phyloP scores from a whole-genome alignment of 2,329 filamentous ascomycete genomes.

The Venturia aucupariae region DNA sequence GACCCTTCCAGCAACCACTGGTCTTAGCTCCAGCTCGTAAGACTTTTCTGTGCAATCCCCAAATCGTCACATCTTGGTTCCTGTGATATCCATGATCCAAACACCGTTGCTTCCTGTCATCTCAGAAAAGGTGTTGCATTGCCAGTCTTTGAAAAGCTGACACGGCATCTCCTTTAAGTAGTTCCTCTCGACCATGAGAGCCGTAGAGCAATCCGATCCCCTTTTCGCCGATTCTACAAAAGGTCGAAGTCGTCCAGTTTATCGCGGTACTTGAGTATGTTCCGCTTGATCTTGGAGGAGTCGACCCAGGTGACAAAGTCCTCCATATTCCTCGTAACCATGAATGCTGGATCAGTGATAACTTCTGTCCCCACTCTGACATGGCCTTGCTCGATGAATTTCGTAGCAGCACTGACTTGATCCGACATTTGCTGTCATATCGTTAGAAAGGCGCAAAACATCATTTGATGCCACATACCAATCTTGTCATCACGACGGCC shows the following conservation, averaged over 20 bases:
- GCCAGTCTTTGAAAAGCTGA: neutral
- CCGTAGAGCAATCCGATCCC: neutral
- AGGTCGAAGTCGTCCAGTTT: constrained; percentile 95
- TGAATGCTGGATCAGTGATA: constrained; percentile 78
- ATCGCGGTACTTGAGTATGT: constrained; percentile 89
- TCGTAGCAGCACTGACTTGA: constrained; percentile 43
- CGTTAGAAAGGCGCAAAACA: neutral
- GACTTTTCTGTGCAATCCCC: no score
- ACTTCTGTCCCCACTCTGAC: constrained; percentile 86
- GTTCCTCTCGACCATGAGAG: neutral
- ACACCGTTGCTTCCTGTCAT: no score
- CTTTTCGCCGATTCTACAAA: constrained; percentile 38
- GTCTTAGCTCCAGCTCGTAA: no score
- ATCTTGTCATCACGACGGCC: constrained; percentile 81
- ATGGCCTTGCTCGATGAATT: constrained; percentile 89
- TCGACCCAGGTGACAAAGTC: constrained; percentile 96
- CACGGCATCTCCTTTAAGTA: no score
- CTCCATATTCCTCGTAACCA: constrained; percentile 84
- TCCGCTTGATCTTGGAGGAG: constrained; percentile 93
- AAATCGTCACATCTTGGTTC: no score
- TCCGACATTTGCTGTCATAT: constrained; percentile 36
- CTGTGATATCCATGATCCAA: no score
- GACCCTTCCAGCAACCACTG: no score
- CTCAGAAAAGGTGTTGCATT: no score
- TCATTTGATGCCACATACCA: constrained; percentile 36